A percentile compares a stretch with the other conserved stretches of the same genome.
Conservation (phyloP, 164 flowering plant genomes). For the Vitis labrusca region DNA sequence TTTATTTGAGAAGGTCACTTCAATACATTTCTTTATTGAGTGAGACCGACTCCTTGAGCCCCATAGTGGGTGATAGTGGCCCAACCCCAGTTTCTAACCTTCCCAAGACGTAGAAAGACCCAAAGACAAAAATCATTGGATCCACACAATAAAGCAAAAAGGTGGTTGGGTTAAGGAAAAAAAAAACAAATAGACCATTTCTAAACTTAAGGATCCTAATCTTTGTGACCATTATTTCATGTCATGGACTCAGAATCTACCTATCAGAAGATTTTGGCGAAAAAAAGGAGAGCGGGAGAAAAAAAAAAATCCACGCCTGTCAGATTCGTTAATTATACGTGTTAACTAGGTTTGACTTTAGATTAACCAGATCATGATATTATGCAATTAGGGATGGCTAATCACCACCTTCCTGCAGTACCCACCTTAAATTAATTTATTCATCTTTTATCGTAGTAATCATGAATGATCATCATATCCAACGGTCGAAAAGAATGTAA, state of each 20-base stretch:
- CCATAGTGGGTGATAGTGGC: conserved; percentile 21
- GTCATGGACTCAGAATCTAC: neutral
- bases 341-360: conserved; percentile 4
- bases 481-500: conserved; percentile 28
- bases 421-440: neutral
- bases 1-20: conserved; percentile 29
- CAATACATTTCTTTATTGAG: conserved; percentile 11
- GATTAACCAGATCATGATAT: neutral
- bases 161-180: conserved; percentile 15
- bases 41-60: conserved; percentile 38
- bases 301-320: neutral
- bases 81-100: conserved; percentile 19
- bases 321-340: neutral
- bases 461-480: conserved; percentile 23
- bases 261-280: neutral
- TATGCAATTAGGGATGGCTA: neutral
- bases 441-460: neutral
- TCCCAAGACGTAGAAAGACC: conserved; percentile 14
- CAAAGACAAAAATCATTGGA: conserved; percentile 30
- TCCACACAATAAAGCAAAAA: conserved; percentile 25
- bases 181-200: neutral
- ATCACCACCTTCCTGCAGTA: neutral
- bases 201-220: conserved; percentile 17
- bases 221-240: neutral
- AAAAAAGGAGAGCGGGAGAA: neutral